Conservation (phyloP, 768 basidiomycete species). For the Vararia minispora region DNA sequence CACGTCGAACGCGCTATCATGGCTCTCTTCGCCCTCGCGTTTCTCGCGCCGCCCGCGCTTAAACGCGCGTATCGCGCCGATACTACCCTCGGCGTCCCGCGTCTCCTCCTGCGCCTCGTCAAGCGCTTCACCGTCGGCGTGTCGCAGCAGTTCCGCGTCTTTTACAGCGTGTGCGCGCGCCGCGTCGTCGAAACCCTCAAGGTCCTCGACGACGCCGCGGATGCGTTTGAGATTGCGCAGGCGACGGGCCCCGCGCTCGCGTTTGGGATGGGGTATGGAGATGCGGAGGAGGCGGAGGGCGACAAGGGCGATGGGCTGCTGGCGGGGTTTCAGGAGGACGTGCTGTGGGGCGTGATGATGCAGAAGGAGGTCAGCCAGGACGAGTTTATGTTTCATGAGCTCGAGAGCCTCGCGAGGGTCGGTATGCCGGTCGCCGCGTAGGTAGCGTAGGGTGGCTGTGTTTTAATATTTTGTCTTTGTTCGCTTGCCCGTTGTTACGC, state of each 20-base stretch:
- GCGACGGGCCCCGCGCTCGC: slow-evolving; percentile 45
- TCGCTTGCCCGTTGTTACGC: too few species aligned
- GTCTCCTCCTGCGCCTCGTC: slow-evolving; percentile 60
- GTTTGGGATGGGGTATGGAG: slow-evolving; percentile 82
- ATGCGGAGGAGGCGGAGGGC: slow-evolving; percentile 48
- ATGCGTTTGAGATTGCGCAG: slow-evolving; percentile 61
- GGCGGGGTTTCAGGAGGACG: slow-evolving; percentile 55
- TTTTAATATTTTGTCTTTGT: too few species aligned
- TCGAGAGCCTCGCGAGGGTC: slow-evolving; percentile 69
- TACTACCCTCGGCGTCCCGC: slow-evolving; percentile 53
- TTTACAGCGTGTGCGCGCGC: slow-evolving; percentile 44
- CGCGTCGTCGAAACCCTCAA: slow-evolving; percentile 72
- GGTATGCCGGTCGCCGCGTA: too few species aligned
- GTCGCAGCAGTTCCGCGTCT: slow-evolving; percentile 38
- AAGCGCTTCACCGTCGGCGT: slow-evolving; percentile 47
- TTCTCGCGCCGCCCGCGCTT: slow-evolving; percentile 65
- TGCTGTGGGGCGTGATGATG: slow-evolving; percentile 64
- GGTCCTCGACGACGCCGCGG: slow-evolving; percentile 64
- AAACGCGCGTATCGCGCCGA: slow-evolving; percentile 62
- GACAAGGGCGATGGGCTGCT: slow-evolving; percentile 71
- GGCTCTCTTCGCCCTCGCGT: slow-evolving; percentile 79
- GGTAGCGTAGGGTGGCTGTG: too few species aligned
- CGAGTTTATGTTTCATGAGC: slow-evolving; percentile 60
- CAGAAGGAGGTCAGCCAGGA: slow-evolving; percentile 51
- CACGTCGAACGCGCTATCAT: slow-evolving; percentile 73